A percentile compares a stretch with the other conserved stretches of the same genome.
phyloP scores from a whole-genome alignment of 2,329 filamentous ascomycete species.

The Nemania diffusa region DNA sequence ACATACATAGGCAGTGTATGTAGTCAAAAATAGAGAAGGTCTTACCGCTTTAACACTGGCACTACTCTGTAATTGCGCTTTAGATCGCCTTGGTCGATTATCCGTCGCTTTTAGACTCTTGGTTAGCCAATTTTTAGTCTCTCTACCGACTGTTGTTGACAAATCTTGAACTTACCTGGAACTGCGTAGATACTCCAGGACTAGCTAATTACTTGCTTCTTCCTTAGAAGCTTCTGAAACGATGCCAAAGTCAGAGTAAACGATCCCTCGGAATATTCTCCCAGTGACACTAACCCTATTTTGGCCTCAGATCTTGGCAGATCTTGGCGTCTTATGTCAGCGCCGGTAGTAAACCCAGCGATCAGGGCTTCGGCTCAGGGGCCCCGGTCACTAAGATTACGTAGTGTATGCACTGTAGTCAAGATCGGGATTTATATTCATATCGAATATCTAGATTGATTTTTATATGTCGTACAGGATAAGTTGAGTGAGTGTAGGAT shows the following conservation, averaged over 20 bases:
- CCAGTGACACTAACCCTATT: slow-evolving; percentile 4
- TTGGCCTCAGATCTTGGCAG: slow-evolving; percentile 8
- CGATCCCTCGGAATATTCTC: background rate
- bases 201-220: background rate
- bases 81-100: slow-evolving; percentile 2
- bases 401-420: background rate
- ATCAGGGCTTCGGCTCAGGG: slow-evolving; percentile 6
- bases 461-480: no score
- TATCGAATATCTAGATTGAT: background rate
- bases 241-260: no score
- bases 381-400: slow-evolving; percentile 1
- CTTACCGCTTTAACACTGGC: background rate
- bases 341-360: slow-evolving; percentile 22
- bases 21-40: slow-evolving; percentile 1
- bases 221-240: no score
- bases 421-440: background rate
- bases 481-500: background rate
- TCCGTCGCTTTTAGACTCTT: no score
- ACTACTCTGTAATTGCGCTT: background rate
- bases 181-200: background rate
- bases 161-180: background rate
- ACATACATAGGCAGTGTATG: no score
- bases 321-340: slow-evolving; percentile 35
- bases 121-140: background rate
- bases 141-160: background rate